These are phyloP conservation scores for Asterophora lycoperdoides DNA, from an alignment of 768 basidiomycete species.

Conservation along the genomic window DNA sequence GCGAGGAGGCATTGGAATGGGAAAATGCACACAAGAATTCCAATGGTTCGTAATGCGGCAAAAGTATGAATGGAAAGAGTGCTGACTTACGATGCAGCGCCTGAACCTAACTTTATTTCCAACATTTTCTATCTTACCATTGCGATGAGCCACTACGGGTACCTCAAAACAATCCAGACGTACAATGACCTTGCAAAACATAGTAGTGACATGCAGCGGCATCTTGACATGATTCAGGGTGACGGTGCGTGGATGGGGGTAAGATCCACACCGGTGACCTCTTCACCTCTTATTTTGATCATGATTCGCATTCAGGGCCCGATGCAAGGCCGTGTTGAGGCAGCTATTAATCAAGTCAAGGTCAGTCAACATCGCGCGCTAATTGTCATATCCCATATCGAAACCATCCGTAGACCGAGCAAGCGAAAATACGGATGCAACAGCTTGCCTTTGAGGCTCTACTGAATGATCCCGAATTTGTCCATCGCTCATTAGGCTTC, in stretches of 20 bases:
- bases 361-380: slow-evolving; percentile 27
- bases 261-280: slow-evolving; percentile 22
- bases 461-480: slow-evolving; percentile 80
- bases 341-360: slow-evolving; percentile 74
- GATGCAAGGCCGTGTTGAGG: slow-evolving; percentile 71
- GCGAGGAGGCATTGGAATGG: slow-evolving; percentile 80
- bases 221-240: slow-evolving; percentile 70
- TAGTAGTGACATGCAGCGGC: slow-evolving; percentile 69
- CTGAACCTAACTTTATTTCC: slow-evolving; percentile 87
- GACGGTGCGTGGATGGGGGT: slow-evolving; percentile 84
- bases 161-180: slow-evolving; percentile 73
- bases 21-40: slow-evolving; percentile 43
- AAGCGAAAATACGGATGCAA: slow-evolving; percentile 63
- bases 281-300: not conserved
- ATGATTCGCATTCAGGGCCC: slow-evolving; percentile 45
- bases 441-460: slow-evolving; percentile 83
- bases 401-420: slow-evolving; percentile 47
- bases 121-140: slow-evolving; percentile 89
- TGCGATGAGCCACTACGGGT: slow-evolving; percentile 86
- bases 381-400: not conserved
- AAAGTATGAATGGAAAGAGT: not conserved
- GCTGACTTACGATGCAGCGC: slow-evolving; percentile 30
- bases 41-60: slow-evolving; percentile 32
- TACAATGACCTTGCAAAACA: slow-evolving; percentile 73
- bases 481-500: slow-evolving; percentile 75